Base-by-base conservation (phyloP, 768 basidiomycete genomes). In the Trametopsis cervina region DNA sequence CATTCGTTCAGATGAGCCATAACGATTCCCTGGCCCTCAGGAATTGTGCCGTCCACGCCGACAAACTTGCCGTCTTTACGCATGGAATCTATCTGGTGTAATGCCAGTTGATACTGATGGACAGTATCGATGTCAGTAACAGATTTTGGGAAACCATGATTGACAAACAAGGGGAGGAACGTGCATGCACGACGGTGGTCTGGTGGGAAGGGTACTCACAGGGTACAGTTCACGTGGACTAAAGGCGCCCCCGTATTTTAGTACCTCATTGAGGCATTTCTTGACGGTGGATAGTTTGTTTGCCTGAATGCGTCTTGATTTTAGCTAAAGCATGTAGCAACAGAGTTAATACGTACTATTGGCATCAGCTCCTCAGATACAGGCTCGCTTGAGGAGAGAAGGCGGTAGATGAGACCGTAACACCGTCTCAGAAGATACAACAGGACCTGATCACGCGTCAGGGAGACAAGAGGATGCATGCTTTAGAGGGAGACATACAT, bases 311-410 rank as follows among this genome's bases (percentile, higher is more conserved):
- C 13, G 22, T 17, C 23, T 2, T 44, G 29, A 46, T 15, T 43
- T 20, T 9, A 47, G 39, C 38, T 3, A 38, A 50, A n/a, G 23
- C 42, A 15, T 15, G n/a, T n/a, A 18, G 25, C 22, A 20, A 21
- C 13, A 4, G 36, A 36, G 17, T n/a, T 21, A 12, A 12, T 37
- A 61, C 79, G 47, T 65, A 94, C 94, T 33, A 96, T 78, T 4
- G 94, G 94, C 89, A 97, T 98, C 13, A 99, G 70, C 65, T 98
- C 96, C 66, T 99, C 96, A 0, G 92, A 95, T 2, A 99, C 93
- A 0, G 96, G 96, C 67, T 97, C 95, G 53, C 89, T 91, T 17
- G 92, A 92, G 21, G 92, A 93, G 53, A 99, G 77, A 42, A 99
- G 66, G 23, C 86, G 78, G 65, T 97, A 98, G 57, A 96, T 94